phyloP scores from a whole-genome alignment of 2,329 filamentous ascomycete species.

The Tolypocladium ovalisporum region DNA sequence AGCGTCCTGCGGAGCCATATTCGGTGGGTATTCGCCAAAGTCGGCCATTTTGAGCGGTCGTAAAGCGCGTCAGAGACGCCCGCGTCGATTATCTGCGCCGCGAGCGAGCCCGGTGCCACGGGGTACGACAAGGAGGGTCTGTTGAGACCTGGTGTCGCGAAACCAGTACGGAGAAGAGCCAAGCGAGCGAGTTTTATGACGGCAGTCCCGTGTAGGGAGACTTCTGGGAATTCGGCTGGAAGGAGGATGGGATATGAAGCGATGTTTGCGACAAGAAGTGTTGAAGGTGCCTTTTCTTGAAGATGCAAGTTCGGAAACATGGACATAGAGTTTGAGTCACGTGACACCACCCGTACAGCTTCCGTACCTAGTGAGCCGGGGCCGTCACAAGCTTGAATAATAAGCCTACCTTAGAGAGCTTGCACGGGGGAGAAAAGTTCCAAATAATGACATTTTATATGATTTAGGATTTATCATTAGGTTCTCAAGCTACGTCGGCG shows the following conservation, averaged over 20 bases:
- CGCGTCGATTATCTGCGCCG: background rate
- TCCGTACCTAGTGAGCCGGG: background rate
- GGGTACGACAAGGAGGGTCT: background rate
- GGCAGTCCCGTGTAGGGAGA: background rate
- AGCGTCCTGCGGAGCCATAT: conserved; percentile 54
- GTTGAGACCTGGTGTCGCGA: background rate
- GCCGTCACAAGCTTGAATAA: background rate
- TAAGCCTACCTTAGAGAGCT: background rate
- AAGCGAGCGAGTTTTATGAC: background rate
- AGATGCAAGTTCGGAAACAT: background rate
- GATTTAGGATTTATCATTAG: conserved; percentile 16
- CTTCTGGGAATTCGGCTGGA: background rate
- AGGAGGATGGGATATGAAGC: background rate
- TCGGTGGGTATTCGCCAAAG: conserved; percentile 54
- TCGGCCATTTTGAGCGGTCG: conserved; percentile 37
- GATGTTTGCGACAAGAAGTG: background rate
- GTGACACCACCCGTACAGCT: background rate
- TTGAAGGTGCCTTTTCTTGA: no score
- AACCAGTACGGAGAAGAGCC: background rate
- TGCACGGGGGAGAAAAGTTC: background rate
- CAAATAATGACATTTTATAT: background rate
- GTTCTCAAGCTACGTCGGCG: conserved; percentile 13
- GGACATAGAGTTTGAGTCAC: background rate
- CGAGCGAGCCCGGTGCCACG: background rate
- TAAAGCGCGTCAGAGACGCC: background rate